Conservation (phyloP, 106 monocot species). For the Allium fistulosum region DNA sequence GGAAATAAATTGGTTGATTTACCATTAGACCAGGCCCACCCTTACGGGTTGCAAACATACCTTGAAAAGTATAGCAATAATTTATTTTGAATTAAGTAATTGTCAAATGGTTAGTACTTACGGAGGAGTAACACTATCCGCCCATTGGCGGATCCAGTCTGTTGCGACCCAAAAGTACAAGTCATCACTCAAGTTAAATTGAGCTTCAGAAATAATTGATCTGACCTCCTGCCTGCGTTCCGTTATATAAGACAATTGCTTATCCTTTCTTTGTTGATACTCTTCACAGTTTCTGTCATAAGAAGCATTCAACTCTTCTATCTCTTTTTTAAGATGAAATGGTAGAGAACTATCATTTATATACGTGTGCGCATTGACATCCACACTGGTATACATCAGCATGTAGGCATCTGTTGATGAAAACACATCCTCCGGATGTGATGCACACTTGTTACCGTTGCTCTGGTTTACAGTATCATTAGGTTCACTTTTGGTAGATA, state of each 20-base stretch:
- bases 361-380: conserved; percentile 8
- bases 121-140: conserved; percentile 69
- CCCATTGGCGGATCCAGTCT: conserved; percentile 95
- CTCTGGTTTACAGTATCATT: conserved; percentile 32
- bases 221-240: conserved; percentile 77
- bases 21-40: no score
- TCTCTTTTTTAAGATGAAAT: conserved; percentile 48
- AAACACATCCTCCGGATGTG: conserved; percentile 44
- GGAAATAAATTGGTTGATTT: no score
- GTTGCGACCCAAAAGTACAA: conserved; percentile 82
- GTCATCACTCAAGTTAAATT: conserved; percentile 46
- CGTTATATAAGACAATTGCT: conserved; percentile 39
- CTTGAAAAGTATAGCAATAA: no score
- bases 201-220: conserved; percentile 67
- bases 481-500: conserved; percentile 27
- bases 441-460: background rate
- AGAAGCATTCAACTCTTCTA: conserved; percentile 52
- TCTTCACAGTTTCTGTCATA: conserved; percentile 56
- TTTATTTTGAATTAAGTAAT: no score
- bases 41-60: no score
- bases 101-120: conserved; percentile 25
- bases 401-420: conserved; percentile 97
- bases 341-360: conserved; percentile 37
- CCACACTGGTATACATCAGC: conserved; percentile 73
- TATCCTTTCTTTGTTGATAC: conserved; percentile 67